These are phyloP conservation scores for Leptographium procerum DNA, from an alignment of 2,329 filamentous ascomycete genomes.

Conservation along the genomic window DNA sequence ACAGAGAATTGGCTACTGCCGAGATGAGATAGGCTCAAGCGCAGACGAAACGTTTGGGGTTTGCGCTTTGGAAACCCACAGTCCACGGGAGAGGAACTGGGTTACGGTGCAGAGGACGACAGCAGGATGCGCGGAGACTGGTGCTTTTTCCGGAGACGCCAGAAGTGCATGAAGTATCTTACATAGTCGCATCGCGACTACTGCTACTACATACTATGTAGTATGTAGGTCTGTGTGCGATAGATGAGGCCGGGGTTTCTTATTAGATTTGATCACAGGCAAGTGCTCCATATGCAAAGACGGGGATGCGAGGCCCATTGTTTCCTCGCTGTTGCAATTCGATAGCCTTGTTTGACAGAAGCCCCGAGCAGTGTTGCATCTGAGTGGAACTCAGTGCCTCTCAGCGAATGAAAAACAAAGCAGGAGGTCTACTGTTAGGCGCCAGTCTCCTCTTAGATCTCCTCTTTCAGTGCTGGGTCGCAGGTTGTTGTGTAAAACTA, in stretches of 20 bases:
- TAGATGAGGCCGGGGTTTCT: neutral
- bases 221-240: neutral
- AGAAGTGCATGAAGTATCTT: neutral
- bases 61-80: conserved; percentile 1
- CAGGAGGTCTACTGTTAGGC: neutral
- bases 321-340: neutral
- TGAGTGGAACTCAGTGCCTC: neutral
- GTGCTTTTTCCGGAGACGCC: too few species aligned
- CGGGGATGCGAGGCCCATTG: neutral
- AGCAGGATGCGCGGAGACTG: too few species aligned
- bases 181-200: neutral
- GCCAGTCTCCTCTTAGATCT: neutral
- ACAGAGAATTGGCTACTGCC: neutral
- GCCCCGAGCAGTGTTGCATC: neutral
- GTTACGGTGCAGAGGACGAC: too few species aligned
- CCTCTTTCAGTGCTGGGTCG: neutral
- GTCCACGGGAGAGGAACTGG: neutral
- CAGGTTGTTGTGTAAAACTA: too few species aligned
- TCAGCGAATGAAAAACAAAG: neutral
- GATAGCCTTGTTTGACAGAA: neutral
- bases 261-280: neutral
- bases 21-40: neutral
- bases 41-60: conserved; percentile 9
- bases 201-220: neutral
- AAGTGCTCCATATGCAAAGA: neutral